phyloP scores from a whole-genome alignment of 192 early-diverging fungal species.

The Backusella tuberculispora region DNA sequence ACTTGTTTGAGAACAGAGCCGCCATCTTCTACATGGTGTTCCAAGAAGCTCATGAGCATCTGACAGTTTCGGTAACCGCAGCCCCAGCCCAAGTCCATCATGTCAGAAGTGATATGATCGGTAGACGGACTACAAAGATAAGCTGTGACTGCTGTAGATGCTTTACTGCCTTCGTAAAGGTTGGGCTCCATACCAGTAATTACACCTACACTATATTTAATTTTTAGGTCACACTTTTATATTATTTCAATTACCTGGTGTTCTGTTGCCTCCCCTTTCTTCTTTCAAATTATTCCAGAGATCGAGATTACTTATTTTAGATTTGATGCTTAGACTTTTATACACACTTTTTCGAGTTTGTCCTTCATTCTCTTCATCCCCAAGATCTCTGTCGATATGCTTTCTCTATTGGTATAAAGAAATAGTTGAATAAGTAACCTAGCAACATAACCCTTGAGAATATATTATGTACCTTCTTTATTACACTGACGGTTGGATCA shows the following conservation, averaged over 20 bases:
- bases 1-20: constrained; percentile 26
- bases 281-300: not conserved
- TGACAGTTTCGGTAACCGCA: constrained; percentile 78
- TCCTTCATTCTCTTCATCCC: no score
- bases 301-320: not conserved
- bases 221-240: not conserved
- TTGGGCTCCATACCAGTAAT: constrained; percentile 12
- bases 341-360: no score
- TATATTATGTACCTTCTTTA: no score
- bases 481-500: no score
- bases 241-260: not conserved
- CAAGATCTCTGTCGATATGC: no score
- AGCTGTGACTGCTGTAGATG: constrained; percentile 15
- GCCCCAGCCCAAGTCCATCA: constrained; percentile 64
- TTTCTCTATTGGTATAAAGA: no score
- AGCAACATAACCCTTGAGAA: no score
- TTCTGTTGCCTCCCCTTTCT: not conserved
- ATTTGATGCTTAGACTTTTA: not conserved
- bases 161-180: constrained; percentile 23
- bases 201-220: not conserved
- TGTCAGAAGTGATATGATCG: constrained; percentile 35
- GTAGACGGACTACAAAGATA: constrained; percentile 31
- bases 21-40: constrained; percentile 7
- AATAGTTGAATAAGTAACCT: no score
- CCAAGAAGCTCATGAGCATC: constrained; percentile 61